phyloP scores from a whole-genome alignment of 2,329 filamentous ascomycete species.

The Harringtonia aguacate region DNA sequence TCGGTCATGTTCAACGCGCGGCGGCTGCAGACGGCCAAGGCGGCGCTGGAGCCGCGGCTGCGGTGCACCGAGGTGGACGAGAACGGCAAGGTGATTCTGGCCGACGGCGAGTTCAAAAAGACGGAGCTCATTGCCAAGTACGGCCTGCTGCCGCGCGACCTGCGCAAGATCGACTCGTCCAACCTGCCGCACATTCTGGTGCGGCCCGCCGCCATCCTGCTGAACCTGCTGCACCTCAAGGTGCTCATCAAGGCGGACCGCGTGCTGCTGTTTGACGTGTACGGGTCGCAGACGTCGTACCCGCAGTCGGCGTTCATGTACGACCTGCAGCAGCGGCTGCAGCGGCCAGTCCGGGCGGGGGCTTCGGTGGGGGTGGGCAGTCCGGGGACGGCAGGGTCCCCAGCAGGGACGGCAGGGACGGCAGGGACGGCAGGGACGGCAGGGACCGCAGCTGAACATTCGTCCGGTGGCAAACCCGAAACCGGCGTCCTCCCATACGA shows the following conservation, averaged over 20 bases:
- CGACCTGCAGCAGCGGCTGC: constrained; percentile 84
- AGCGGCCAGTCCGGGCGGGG: constrained; percentile 59
- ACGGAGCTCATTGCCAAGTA: constrained; percentile 96
- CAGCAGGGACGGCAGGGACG: neutral
- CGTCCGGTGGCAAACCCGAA: neutral
- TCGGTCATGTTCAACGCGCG: constrained; percentile 33
- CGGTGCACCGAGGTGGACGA: constrained; percentile 94
- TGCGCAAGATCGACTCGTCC: constrained; percentile 95
- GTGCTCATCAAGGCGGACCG: constrained; percentile 92
- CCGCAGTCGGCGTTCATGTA: constrained; percentile 97
- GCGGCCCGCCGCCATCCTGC: constrained; percentile 81
- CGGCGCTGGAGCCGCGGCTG: constrained; percentile 72
- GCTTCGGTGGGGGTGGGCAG: neutral
- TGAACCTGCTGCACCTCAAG: constrained; percentile 92
- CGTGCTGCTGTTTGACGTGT: constrained; percentile 87
- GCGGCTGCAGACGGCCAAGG: constrained; percentile 61
- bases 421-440: neutral
- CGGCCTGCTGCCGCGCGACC: constrained; percentile 81
- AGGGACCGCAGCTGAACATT: neutral
- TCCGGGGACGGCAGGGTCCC: neutral
- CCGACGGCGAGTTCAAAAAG: constrained; percentile 96
- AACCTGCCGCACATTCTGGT: constrained; percentile 92
- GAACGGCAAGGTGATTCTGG: constrained; percentile 79
- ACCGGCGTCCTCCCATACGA: constrained; percentile 64
- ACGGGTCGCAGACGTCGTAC: constrained; percentile 88